Percentiles rank a stretch among this genome's conserved stretches.
phyloP scores from a whole-genome alignment of 2,329 filamentous ascomycete species.

The Ilyonectria mors-panacis region DNA sequence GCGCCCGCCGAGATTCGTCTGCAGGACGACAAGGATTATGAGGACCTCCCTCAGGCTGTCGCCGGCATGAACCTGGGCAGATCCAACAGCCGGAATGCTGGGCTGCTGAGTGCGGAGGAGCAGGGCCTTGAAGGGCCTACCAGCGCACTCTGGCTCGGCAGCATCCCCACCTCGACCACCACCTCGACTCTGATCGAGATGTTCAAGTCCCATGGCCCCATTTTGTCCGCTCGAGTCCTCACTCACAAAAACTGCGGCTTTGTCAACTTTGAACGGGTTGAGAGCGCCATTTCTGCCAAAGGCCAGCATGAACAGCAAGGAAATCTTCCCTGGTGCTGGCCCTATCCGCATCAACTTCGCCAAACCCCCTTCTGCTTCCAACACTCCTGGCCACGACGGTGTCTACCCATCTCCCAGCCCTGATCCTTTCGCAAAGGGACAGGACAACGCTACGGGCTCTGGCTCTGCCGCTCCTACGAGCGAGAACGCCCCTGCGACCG shows the following conservation, averaged over 20 bases:
- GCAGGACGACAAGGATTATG: slow-evolving; percentile 83
- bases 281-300: slow-evolving; percentile 95
- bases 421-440: slow-evolving; percentile 79
- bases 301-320: slow-evolving; percentile 91
- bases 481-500: slow-evolving; percentile 54
- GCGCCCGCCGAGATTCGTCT: slow-evolving; percentile 82
- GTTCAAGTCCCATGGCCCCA: slow-evolving; percentile 93
- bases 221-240: slow-evolving; percentile 91
- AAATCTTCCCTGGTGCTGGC: slow-evolving; percentile 97
- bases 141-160: slow-evolving; percentile 95
- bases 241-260: slow-evolving; percentile 99
- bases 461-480: slow-evolving; percentile 50
- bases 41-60: slow-evolving; percentile 85
- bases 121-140: slow-evolving; percentile 89
- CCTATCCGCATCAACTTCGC: slow-evolving; percentile 97
- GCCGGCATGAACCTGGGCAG: slow-evolving; percentile 82
- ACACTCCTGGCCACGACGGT: slow-evolving; percentile 90
- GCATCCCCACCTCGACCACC: slow-evolving; percentile 96
- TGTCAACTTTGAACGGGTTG: slow-evolving; percentile 94
- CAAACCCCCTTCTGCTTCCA: slow-evolving; percentile 91
- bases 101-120: slow-evolving; percentile 81
- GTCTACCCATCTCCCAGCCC: slow-evolving; percentile 93
- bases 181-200: slow-evolving; percentile 95
- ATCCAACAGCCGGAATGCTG: slow-evolving; percentile 76
- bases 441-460: slow-evolving; percentile 58